phyloP scores from a whole-genome alignment of 768 basidiomycete species.

The Coprinopsis marcescibilis region DNA sequence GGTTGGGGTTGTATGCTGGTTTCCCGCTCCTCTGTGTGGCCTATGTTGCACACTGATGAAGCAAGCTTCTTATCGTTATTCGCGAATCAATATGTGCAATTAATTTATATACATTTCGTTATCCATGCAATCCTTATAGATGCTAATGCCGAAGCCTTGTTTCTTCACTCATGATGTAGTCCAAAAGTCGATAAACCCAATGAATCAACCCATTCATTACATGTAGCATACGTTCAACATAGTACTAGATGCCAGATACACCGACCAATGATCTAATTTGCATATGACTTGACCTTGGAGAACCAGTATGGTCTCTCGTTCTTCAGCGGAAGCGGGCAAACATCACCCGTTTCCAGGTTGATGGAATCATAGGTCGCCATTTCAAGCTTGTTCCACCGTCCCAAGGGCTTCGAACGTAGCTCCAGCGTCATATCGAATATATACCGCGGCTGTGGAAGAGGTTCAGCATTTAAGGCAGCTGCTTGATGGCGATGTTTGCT shows the following conservation, averaged over 20 bases:
- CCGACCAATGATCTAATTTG: slow-evolving; percentile 3
- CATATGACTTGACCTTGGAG: slow-evolving; percentile 78
- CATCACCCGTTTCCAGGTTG: slow-evolving; percentile 70
- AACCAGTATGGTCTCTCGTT: slow-evolving; percentile 93
- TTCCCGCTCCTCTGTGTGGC: slow-evolving; percentile 90
- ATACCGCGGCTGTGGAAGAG: slow-evolving; percentile 44
- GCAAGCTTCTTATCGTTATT: no score
- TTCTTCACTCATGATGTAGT: no score
- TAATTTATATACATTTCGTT: neutral
- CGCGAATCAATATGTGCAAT: no score
- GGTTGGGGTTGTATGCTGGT: slow-evolving; percentile 87
- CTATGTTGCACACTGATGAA: slow-evolving; percentile 37
- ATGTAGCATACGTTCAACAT: neutral
- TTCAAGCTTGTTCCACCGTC: slow-evolving; percentile 80
- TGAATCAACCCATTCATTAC: no score
- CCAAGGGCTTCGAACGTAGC: slow-evolving; percentile 72
- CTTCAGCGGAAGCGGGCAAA: slow-evolving; percentile 62
- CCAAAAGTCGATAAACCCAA: no score
- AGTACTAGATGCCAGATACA: neutral
- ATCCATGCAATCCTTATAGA: neutral
- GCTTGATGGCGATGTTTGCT: no score
- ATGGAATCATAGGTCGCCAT: slow-evolving; percentile 71
- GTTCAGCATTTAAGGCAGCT: no score
- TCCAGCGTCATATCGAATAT: slow-evolving; percentile 68
- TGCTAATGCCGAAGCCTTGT: no score